These are phyloP conservation scores for Lactifluus pinguis DNA, from an alignment of 768 basidiomycete species.

Conservation along the genomic window DNA sequence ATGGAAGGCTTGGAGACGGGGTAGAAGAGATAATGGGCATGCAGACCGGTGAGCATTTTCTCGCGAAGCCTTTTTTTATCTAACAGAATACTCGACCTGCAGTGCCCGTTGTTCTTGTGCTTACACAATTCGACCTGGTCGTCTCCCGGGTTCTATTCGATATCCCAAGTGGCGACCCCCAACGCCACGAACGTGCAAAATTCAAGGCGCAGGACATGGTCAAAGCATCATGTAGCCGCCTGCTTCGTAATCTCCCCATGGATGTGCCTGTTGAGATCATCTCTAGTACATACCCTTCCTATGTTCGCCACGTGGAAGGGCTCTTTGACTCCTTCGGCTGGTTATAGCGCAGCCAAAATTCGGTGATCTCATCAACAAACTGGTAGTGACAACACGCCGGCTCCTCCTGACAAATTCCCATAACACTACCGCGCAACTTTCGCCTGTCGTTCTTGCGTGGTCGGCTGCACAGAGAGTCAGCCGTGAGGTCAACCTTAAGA, in stretches of 20 bases:
- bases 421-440: not conserved
- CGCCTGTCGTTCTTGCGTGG: not conserved
- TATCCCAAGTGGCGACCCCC: not conserved
- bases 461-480: slow-evolving; percentile 5
- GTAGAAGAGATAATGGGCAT: not conserved
- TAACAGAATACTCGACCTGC: not conserved
- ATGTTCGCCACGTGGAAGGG: not conserved
- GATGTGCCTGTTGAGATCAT: not conserved
- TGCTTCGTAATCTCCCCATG: not conserved
- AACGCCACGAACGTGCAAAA: not conserved
- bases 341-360: not conserved
- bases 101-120: slow-evolving; percentile 1
- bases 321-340: not conserved
- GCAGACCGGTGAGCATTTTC: not conserved
- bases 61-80: too few species aligned
- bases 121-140: slow-evolving; percentile 2
- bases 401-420: not conserved
- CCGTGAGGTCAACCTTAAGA: not conserved
- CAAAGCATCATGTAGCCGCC: not conserved
- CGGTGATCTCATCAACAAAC: not conserved
- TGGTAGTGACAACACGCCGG: not conserved
- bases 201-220: not conserved
- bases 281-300: not conserved
- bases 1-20: not conserved
- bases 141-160: not conserved